A percentile compares a stretch with the other conserved stretches of the same genome.
Evolutionary conservation across 768 basidiomycete species (phyloP).

Genomic region (Royoungia palumana): DNA sequence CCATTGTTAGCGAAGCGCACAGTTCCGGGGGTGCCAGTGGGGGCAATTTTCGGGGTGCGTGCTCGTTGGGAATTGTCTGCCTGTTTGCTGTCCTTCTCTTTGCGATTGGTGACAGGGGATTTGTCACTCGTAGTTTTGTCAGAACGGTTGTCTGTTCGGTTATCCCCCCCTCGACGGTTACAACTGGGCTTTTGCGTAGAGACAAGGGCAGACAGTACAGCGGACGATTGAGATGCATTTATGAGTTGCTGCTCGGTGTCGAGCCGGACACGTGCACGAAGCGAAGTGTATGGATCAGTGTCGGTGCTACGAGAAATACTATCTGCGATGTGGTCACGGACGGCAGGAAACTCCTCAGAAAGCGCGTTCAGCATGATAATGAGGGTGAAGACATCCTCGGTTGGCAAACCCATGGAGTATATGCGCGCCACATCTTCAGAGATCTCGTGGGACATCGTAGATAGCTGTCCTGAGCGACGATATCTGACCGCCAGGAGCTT

Average conservation of each 20-base stretch:
- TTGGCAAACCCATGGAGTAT: conserved; percentile 16
- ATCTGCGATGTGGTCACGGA: conserved; percentile 8
- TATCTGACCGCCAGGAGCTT: conserved; percentile 11
- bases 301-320: not conserved
- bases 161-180: not conserved
- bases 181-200: not conserved
- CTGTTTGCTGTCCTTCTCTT: no score
- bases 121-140: no score
- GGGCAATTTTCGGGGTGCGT: no score
- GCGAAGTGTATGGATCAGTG: not conserved
- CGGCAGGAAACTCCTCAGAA: conserved; percentile 2
- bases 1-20: no score
- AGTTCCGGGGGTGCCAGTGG: no score
- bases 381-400: conserved; percentile 7
- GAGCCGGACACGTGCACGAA: not conserved
- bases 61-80: no score
- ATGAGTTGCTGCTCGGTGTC: not conserved
- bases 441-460: not conserved
- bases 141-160: no score
- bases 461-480: not conserved
- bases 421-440: conserved; percentile 12
- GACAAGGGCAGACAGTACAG: not conserved
- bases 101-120: no score
- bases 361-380: conserved; percentile 14
- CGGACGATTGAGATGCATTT: not conserved